A percentile compares a stretch with the other conserved stretches of the same genome.
phyloP scores from a whole-genome alignment of 1,139 yeast species.

The Blastobotrys capitulatus region DNA sequence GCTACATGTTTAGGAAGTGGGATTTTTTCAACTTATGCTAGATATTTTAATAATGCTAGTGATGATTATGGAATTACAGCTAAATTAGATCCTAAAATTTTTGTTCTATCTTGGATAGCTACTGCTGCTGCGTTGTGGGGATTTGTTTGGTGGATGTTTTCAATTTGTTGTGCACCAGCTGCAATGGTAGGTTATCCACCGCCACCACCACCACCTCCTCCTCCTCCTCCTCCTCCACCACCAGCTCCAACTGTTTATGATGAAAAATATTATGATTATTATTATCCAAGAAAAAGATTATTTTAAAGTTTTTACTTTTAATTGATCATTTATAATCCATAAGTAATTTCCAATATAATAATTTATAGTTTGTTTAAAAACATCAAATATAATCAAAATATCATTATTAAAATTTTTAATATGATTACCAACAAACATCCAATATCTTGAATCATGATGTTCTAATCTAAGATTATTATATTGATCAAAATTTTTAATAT shows the following conservation, averaged over 20 bases:
- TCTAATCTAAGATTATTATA: background rate
- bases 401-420: background rate
- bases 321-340: background rate
- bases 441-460: background rate
- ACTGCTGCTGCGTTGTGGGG: constrained; percentile 37
- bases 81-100: constrained; percentile 33
- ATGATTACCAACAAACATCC: background rate
- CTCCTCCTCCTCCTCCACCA: constrained; percentile 3
- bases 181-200: background rate
- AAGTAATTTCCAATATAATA: background rate
- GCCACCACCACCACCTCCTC: constrained; percentile 5
- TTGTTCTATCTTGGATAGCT: constrained; percentile 45
- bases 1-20: constrained; percentile 46
- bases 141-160: constrained; percentile 37
- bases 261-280: too few relatives aligned
- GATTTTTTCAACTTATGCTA: constrained; percentile 33
- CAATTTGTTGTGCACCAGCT: constrained; percentile 35
- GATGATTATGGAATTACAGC: constrained; percentile 39
- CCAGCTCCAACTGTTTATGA: constrained; percentile 22
- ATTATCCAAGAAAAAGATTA: too few relatives aligned
- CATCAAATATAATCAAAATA: background rate
- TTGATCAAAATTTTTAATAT: background rate
- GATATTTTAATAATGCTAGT: constrained; percentile 36
- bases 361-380: background rate
- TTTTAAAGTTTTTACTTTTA: background rate